Conservation (phyloP, 257 asterid genomes). For the Galeopsis tetrahit region DNA sequence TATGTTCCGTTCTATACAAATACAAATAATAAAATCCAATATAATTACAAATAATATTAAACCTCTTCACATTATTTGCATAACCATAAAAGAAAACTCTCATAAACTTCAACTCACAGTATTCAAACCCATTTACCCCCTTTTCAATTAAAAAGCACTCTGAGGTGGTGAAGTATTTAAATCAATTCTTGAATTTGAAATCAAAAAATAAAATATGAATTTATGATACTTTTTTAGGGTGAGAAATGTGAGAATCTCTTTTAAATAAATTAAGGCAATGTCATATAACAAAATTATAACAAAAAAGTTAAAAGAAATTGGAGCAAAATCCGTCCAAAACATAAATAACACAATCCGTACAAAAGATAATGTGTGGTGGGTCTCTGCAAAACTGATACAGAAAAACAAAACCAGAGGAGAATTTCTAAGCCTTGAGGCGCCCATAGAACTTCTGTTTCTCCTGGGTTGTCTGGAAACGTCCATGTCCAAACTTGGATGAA, state of each 20-base stretch:
- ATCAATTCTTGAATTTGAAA: no score
- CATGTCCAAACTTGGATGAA: slow-evolving; percentile 62
- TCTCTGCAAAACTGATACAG: slow-evolving; percentile 36
- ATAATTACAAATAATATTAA: no score
- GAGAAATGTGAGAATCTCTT: background rate
- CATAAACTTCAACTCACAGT: no score
- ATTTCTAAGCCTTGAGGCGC: slow-evolving; percentile 48
- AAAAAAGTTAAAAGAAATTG: background rate
- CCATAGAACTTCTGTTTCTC: slow-evolving; percentile 56
- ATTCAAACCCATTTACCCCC: no score
- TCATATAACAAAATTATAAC: background rate
- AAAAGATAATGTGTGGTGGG: background rate
- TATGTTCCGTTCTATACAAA: no score
- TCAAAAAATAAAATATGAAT: no score
- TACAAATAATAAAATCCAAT: no score
- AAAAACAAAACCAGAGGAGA: background rate
- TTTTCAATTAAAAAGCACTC: no score
- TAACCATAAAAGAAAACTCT: no score
- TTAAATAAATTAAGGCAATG: background rate
- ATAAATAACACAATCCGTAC: background rate
- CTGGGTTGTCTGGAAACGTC: slow-evolving; percentile 58
- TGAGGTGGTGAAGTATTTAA: no score
- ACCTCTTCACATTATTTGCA: no score
- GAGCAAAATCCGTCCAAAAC: background rate
- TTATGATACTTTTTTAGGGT: no score